Conservation (phyloP, 176 grass and related monocot genomes). For the Aegilops bicornis region DNA sequence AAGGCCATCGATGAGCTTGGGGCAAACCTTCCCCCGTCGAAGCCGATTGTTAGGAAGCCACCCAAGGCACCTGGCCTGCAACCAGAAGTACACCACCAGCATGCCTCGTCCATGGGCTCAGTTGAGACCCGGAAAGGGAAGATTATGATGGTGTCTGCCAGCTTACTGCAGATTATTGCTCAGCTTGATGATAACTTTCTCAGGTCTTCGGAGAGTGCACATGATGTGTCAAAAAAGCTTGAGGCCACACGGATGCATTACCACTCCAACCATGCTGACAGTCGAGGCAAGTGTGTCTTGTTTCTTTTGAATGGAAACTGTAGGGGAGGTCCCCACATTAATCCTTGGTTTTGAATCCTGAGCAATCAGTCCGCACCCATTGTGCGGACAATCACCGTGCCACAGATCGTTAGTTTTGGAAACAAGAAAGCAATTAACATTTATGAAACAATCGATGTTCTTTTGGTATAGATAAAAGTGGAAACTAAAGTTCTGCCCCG, state of each 20-base stretch:
- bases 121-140: conserved; percentile 47
- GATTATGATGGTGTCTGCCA: conserved; percentile 36
- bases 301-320: background rate
- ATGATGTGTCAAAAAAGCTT: conserved; percentile 85
- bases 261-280: conserved; percentile 93
- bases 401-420: background rate
- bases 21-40: conserved; percentile 29
- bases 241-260: conserved; percentile 95
- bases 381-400: background rate
- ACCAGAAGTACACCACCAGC: conserved; percentile 43
- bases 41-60: conserved; percentile 46
- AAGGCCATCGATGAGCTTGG: conserved; percentile 35
- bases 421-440: background rate
- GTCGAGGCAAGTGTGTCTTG: conserved; percentile 59
- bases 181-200: conserved; percentile 84
- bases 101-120: conserved; percentile 40
- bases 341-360: conserved; percentile 2
- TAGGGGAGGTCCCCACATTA: background rate
- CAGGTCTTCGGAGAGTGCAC: conserved; percentile 68
- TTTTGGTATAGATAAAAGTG: background rate
- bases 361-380: background rate
- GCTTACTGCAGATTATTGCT: conserved; percentile 60
- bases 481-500: conserved; percentile 9
- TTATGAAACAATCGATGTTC: background rate
- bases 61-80: conserved; percentile 35